phyloP scores from a whole-genome alignment of 352 stramenopile species.

The Globisporangium cystogenes region DNA sequence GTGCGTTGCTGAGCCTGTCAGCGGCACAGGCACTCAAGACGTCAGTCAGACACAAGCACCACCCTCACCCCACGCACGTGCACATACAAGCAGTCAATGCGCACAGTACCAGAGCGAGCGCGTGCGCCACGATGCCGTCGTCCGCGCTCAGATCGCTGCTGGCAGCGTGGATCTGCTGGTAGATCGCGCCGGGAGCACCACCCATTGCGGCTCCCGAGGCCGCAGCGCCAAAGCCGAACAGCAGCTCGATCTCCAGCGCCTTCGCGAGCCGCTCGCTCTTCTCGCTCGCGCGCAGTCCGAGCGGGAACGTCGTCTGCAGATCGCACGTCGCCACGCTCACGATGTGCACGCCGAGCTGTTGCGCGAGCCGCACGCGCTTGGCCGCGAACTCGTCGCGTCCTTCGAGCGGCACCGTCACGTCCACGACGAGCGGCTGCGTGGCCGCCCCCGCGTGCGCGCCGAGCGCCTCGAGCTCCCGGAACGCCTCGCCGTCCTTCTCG shows the following conservation, averaged over 20 bases:
- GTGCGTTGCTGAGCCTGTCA: constrained; percentile 44
- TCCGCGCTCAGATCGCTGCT: constrained; percentile 10
- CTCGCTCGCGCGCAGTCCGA: constrained; percentile 15
- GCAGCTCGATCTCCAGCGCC: constrained; percentile 51
- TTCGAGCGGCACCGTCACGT: constrained; percentile 44
- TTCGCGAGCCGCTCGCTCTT: constrained; percentile 50
- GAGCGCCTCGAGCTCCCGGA: constrained; percentile 53
- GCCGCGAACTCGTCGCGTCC: constrained; percentile 33
- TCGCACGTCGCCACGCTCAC: constrained; percentile 56
- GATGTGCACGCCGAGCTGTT: constrained; percentile 41
- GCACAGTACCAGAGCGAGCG: constrained; percentile 27
- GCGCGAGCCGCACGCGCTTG: constrained; percentile 21
- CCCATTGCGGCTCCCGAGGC: constrained; percentile 6
- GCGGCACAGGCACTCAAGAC: not conserved
- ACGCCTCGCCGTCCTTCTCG: constrained; percentile 71
- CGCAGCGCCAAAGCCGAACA: constrained; percentile 45
- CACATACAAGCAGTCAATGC: not conserved
- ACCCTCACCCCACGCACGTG: not conserved
- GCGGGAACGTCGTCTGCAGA: constrained; percentile 7
- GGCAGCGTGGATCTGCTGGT: constrained; percentile 50
- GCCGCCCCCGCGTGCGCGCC: not conserved
- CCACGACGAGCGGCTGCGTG: constrained; percentile 29
- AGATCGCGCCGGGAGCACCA: constrained; percentile 45
- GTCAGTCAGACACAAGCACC: not conserved
- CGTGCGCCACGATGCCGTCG: constrained; percentile 26